phyloP scores from a whole-genome alignment of 2,329 filamentous ascomycete species.

The Emmonsiellopsis sp. region DNA sequence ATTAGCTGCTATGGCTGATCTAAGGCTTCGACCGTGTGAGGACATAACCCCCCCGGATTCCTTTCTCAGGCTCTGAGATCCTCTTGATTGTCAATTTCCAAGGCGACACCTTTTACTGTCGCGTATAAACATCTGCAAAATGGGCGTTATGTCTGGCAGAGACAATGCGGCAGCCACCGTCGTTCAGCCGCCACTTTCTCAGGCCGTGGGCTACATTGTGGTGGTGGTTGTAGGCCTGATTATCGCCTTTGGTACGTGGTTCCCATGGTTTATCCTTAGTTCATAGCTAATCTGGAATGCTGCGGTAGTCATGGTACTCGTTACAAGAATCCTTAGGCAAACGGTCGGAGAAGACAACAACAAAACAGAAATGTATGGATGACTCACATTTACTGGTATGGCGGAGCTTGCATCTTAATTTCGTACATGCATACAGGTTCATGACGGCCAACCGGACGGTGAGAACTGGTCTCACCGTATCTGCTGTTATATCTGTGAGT shows the following conservation, averaged over 20 bases:
- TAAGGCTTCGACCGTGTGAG: too few species aligned
- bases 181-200: conserved; percentile 26
- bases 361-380: conserved; percentile 41
- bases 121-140: neutral
- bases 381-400: too few species aligned
- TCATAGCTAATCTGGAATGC: conserved; percentile 2
- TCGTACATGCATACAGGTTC: conserved; percentile 26
- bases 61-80: too few species aligned
- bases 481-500: conserved; percentile 43
- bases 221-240: conserved; percentile 34
- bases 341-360: conserved; percentile 44
- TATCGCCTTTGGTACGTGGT: conserved; percentile 28
- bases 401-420: too few species aligned
- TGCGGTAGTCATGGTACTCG: conserved; percentile 36
- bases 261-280: neutral
- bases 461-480: conserved; percentile 44
- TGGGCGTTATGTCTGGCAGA: conserved; percentile 5
- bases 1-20: too few species aligned
- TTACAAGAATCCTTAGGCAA: conserved; percentile 40
- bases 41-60: too few species aligned
- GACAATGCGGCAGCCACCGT: conserved; percentile 5
- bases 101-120: neutral
- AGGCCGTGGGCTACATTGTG: conserved; percentile 35
- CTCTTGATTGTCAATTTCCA: too few species aligned
- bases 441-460: conserved; percentile 47